Evolutionary conservation across 768 basidiomycete species (phyloP).

Genomic region (Lepiota brunneoincarnata): DNA sequence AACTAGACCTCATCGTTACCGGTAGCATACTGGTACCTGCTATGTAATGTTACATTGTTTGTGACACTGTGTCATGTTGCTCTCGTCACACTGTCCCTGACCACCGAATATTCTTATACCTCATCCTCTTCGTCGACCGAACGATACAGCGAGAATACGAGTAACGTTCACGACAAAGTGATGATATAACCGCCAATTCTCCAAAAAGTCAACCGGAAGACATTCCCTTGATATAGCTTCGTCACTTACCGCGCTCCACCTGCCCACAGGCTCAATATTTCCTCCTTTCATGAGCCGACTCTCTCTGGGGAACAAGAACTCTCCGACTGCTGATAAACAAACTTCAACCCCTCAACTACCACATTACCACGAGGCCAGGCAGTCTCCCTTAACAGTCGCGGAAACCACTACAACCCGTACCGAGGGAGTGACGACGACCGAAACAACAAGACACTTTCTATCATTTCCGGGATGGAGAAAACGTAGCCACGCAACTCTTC

Average conservation of each 20-base stretch:
- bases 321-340: conserved; percentile 1
- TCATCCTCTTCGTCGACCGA: not conserved
- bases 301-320: not conserved
- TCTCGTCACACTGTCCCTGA: conserved; percentile 1
- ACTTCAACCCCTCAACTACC: conserved; percentile 12
- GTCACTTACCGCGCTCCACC: not conserved
- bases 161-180: not conserved
- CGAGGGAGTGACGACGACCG: conserved; percentile 41
- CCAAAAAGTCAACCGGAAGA: not conserved
- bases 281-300: conserved; percentile 9
- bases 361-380: conserved; percentile 14
- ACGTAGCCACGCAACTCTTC: conserved; percentile 32
- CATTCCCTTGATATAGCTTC: not conserved
- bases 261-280: not conserved
- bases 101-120: not conserved
- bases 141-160: not conserved
- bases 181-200: conserved; percentile 6
- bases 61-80: conserved; percentile 7
- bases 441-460: conserved; percentile 60
- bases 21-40: not conserved
- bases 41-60: conserved; percentile 4
- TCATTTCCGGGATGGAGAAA: conserved; percentile 66
- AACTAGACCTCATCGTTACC: not conserved
- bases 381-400: conserved; percentile 34
- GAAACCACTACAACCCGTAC: conserved; percentile 50